Evolutionary conservation across 2,329 filamentous ascomycete genomes (phyloP).

Genomic region (Alternaria panax): DNA sequence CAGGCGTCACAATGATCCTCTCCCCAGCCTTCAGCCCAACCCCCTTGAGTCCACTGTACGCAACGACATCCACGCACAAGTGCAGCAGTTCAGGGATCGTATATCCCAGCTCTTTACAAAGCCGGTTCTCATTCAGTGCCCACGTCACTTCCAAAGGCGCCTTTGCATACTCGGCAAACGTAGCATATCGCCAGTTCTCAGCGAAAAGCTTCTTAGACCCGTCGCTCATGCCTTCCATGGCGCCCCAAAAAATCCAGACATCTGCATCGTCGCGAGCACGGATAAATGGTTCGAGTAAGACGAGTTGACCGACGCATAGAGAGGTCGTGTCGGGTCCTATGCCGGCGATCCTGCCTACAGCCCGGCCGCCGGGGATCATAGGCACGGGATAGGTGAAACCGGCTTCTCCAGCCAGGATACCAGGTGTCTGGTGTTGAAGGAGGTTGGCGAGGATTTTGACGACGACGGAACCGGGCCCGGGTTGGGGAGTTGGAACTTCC

Average conservation of each 20-base stretch:
- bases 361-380: slow-evolving; percentile 6
- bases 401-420: slow-evolving; percentile 12
- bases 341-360: slow-evolving; percentile 37
- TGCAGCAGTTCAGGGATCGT: not conserved
- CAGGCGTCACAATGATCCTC: slow-evolving; percentile 6
- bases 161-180: slow-evolving; percentile 46
- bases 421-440: not conserved
- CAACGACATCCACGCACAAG: not conserved
- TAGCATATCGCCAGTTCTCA: slow-evolving; percentile 47
- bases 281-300: slow-evolving; percentile 47
- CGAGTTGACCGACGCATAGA: slow-evolving; percentile 48
- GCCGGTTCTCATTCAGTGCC: slow-evolving; percentile 40
- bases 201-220: slow-evolving; percentile 31
- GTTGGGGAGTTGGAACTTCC: slow-evolving; percentile 37
- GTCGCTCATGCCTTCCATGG: slow-evolving; percentile 35
- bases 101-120: slow-evolving; percentile 41
- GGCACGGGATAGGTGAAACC: slow-evolving; percentile 12
- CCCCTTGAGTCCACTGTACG: slow-evolving; percentile 2
- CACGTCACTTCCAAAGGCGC: slow-evolving; percentile 49
- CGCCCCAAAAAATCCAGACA: slow-evolving; percentile 34
- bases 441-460: slow-evolving; percentile 48
- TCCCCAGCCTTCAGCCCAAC: slow-evolving; percentile 7
- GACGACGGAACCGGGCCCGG: slow-evolving; percentile 47
- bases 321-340: slow-evolving; percentile 28
- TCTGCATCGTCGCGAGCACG: slow-evolving; percentile 47